phyloP scores from a whole-genome alignment of 495 filamentous ascomycete species.

The Amniculicola lignicola region DNA sequence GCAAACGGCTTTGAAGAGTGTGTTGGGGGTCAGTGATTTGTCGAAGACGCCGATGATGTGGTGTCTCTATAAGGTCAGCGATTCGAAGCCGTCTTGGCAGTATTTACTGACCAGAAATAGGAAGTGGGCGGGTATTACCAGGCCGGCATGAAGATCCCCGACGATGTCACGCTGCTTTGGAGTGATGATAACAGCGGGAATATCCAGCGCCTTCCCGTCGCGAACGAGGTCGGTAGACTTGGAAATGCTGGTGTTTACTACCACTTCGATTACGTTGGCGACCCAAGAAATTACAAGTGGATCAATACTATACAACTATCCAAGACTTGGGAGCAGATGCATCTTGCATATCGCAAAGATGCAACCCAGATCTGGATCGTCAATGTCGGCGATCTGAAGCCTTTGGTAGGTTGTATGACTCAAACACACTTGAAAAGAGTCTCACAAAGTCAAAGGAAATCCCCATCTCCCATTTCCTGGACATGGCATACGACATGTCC shows the following conservation, averaged over 20 bases:
- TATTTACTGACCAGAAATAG: no score
- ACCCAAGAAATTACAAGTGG: constrained; percentile 63
- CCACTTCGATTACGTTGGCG: constrained; percentile 71
- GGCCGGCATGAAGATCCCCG: constrained; percentile 59
- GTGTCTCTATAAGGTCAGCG: constrained; percentile 45
- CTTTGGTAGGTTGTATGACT: constrained; percentile 42
- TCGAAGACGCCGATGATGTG: constrained; percentile 63
- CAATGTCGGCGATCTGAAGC: constrained; percentile 72
- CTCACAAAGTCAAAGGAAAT: constrained; percentile 46
- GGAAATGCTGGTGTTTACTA: constrained; percentile 78
- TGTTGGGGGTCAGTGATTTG: constrained; percentile 47
- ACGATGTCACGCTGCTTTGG: constrained; percentile 71
- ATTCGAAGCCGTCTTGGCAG: no score
- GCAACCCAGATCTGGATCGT: constrained; percentile 70
- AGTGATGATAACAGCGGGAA: constrained; percentile 76
- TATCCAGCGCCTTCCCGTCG: constrained; percentile 60
- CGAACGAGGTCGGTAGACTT: constrained; percentile 53
- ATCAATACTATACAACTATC: constrained; percentile 66
- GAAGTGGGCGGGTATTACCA: constrained; percentile 60
- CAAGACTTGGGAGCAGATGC: constrained; percentile 66
- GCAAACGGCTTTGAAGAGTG: constrained; percentile 51
- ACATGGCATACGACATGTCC: constrained; percentile 62
- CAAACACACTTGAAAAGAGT: no score
- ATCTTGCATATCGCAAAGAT: constrained; percentile 56
- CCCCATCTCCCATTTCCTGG: constrained; percentile 65